phyloP scores from a whole-genome alignment of 2,329 filamentous ascomycete genomes.

The Epichloe uncinata region DNA sequence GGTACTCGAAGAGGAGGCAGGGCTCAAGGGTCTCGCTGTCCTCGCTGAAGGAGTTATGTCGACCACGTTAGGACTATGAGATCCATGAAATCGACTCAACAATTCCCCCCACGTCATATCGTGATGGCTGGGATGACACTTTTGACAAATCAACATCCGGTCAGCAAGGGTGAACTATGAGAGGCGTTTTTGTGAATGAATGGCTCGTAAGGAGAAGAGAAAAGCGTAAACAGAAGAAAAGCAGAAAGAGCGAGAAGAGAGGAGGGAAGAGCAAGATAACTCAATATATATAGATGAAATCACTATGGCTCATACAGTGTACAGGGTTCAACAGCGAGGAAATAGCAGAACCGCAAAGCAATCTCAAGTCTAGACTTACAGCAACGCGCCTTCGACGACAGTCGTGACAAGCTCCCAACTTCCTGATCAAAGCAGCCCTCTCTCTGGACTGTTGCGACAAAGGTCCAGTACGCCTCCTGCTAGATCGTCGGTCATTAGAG shows the following conservation, averaged over 20 bases:
- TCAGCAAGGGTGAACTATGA: conserved; percentile 3
- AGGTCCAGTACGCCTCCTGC: conserved; percentile 45
- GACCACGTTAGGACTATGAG: conserved; percentile 36
- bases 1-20: conserved; percentile 25
- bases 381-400: conserved; percentile 44
- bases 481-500: conserved; percentile 39
- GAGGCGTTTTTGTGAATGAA: background rate
- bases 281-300: background rate
- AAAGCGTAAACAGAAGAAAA: too few relatives aligned
- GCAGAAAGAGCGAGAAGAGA: background rate
- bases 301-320: too few relatives aligned
- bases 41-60: conserved; percentile 32
- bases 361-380: conserved; percentile 28
- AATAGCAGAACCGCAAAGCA: background rate
- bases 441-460: conserved; percentile 45
- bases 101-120: conserved; percentile 49
- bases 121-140: conserved; percentile 48
- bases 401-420: conserved; percentile 43
- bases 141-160: conserved; percentile 5
- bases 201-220: too few relatives aligned
- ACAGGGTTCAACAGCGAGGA: too few relatives aligned
- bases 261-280: too few relatives aligned
- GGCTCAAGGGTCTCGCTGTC: conserved; percentile 34
- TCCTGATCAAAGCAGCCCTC: conserved; percentile 45
- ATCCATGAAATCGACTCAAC: conserved; percentile 37